Conservation (phyloP, 2,329 filamentous ascomycete genomes). For the Neonectria punicea region DNA sequence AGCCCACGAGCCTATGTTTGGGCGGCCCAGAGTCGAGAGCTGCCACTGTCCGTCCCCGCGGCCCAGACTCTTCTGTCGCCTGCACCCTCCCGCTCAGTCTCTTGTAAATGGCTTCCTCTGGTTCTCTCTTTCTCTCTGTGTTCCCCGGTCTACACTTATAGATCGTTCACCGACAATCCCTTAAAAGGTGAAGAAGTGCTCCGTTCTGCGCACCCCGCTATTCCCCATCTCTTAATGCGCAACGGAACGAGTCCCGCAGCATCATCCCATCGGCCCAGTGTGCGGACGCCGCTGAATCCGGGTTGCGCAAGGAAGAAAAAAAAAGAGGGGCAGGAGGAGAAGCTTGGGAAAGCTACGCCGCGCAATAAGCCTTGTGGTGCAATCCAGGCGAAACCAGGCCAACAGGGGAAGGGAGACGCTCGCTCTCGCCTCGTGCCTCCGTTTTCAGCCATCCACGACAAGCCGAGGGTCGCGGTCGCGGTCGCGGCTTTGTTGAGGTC, state of each 20-base stretch:
- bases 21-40: too few relatives aligned
- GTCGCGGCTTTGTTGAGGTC: conserved; percentile 4
- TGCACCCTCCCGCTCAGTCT: not conserved
- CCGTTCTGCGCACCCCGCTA: not conserved
- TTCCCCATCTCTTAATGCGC: conserved; percentile 11
- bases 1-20: not conserved
- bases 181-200: conserved; percentile 10
- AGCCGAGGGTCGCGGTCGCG: conserved; percentile 7
- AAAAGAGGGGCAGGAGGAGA: conserved; percentile 13
- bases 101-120: conserved; percentile 11
- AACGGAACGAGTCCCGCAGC: conserved; percentile 2
- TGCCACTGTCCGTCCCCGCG: too few relatives aligned
- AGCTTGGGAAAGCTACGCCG: conserved; percentile 1
- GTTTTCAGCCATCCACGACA: not conserved
- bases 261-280: conserved; percentile 10
- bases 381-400: not conserved
- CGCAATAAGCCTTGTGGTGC: not conserved
- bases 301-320: conserved; percentile 1
- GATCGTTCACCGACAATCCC: conserved; percentile 31
- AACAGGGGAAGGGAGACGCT: not conserved
- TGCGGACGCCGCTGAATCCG: conserved; percentile 14
- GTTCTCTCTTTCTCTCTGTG: conserved; percentile 13
- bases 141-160: conserved; percentile 26
- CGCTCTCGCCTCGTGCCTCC: not conserved
- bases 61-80: not conserved